A percentile compares a stretch with the other conserved stretches of the same genome.
These are phyloP conservation scores for Hypoxylon subgilvum DNA, from an alignment of 495 filamentous ascomycete species.

Conservation along the genomic window DNA sequence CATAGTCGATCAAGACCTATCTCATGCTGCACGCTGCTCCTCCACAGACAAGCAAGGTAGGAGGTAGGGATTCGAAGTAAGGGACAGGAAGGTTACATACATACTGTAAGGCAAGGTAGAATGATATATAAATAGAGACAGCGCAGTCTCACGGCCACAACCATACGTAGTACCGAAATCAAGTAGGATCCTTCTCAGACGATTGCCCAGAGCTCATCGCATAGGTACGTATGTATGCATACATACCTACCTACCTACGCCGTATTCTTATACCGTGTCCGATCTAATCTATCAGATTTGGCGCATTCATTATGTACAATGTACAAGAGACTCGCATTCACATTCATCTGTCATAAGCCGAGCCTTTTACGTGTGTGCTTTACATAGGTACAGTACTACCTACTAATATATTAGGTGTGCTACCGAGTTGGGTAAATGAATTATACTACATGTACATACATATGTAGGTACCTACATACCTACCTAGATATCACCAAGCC, in stretches of 20 bases:
- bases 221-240: too few species aligned
- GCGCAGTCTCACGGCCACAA: constrained; percentile 15
- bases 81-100: constrained; percentile 20
- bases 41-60: too few species aligned
- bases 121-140: constrained; percentile 30
- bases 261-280: constrained; percentile 15
- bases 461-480: too few species aligned
- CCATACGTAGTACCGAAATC: too few species aligned
- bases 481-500: constrained; percentile 19
- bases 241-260: background rate
- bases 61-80: constrained; percentile 7
- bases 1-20: constrained; percentile 7
- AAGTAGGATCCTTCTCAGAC: constrained; percentile 20
- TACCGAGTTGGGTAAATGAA: constrained; percentile 21
- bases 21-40: background rate
- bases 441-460: too few species aligned
- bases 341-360: too few species aligned
- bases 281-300: constrained; percentile 33
- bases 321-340: too few species aligned
- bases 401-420: constrained; percentile 13
- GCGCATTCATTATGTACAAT: constrained; percentile 6
- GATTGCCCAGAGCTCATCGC: background rate
- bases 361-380: too few species aligned
- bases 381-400: too few species aligned
- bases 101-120: background rate